Percentiles rank a stretch among this genome's conserved stretches.
Evolutionary conservation across 805 yeast genomes (phyloP).

Genomic region (Clavispora vitiphila): DNA sequence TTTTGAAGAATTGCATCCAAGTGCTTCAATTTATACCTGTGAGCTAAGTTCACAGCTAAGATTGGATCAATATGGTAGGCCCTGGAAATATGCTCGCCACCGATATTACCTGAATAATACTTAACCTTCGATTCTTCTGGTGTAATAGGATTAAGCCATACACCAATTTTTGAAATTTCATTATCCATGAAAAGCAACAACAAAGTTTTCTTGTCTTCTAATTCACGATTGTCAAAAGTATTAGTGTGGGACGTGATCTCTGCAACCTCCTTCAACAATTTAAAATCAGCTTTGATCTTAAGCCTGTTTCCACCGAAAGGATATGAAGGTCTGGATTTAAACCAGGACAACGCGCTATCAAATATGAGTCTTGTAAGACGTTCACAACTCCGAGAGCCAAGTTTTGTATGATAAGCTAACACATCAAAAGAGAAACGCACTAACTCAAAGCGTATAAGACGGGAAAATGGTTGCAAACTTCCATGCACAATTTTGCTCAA

Average conservation of each 20-base stretch:
- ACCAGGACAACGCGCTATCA: conserved; percentile 77
- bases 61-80: conserved; percentile 68
- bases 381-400: conserved; percentile 42
- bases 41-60: conserved; percentile 66
- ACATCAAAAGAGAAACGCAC: conserved; percentile 64
- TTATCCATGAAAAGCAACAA: conserved; percentile 63
- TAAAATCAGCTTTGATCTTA: conserved; percentile 64
- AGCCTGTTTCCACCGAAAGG: conserved; percentile 84
- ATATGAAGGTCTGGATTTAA: conserved; percentile 52
- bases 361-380: conserved; percentile 49
- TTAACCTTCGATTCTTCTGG: conserved; percentile 38
- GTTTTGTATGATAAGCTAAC: conserved; percentile 48
- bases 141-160: conserved; percentile 71
- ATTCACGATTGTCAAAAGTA: conserved; percentile 19
- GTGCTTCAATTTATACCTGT: conserved; percentile 47
- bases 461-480: conserved; percentile 77
- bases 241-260: conserved; percentile 17
- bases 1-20: conserved; percentile 36
- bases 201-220: conserved; percentile 49
- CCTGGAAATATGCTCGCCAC: conserved; percentile 39
- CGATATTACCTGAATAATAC: conserved; percentile 27
- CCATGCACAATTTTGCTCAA: conserved; percentile 50
- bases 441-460: conserved; percentile 70
- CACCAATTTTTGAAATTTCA: conserved; percentile 65
- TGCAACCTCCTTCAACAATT: conserved; percentile 52